Base-by-base conservation (phyloP, 495 filamentous ascomycete genomes). In the Hypoxylon perforatum region DNA sequence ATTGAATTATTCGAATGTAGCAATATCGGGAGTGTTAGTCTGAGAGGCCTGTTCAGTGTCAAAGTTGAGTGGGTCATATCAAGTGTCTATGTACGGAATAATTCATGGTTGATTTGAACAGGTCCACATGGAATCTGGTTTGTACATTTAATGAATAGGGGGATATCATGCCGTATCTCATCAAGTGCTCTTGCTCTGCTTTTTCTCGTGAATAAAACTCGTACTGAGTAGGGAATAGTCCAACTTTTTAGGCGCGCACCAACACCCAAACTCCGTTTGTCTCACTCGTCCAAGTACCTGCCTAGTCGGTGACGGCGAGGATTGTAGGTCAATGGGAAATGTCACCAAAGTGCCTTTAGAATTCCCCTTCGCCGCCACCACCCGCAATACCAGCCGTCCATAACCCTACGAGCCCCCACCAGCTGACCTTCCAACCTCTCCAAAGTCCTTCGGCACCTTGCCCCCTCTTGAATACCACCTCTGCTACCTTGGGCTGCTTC, bases 321-420 rank as follows among this genome's bases (percentile, higher is more conserved):
- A 28, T 10, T 11, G n/a, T 45, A 28, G 11, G 44, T 41, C 7
- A 36, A 36, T 28, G 10, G 18, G 25, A 23, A 28, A 52, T 10
- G 23, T 19, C 36, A 39, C 39, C 39, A 2, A 50, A 60, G 25
- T 4, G 6, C 39, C 15, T 15, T 68, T 61, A 84, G 45, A 84
- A 84, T 60, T 84, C 80, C 25, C 81, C 81, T 35, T 84, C 80
- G 1, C 81, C 80, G 12, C 80, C 79, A 38, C 75, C 77, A 0
- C 79, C 80, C 6, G 81, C 57, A 25, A 82, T 70, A 4, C 78
- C 76, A 1, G 78, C 78, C 2, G 77, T 76, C 92, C 94, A 94
- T 19, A 96, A 86, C 17, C 94, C 94, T 14, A 94, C 89, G 56
- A 97, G 80, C 0, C 94, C 94, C 95, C 95, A 98, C 85, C 96